Evolutionary conservation across 2,329 filamentous ascomycete species (phyloP), one percentile per base, ranked within the genome.

Genomic region (Trichoderma sp.): DNA sequence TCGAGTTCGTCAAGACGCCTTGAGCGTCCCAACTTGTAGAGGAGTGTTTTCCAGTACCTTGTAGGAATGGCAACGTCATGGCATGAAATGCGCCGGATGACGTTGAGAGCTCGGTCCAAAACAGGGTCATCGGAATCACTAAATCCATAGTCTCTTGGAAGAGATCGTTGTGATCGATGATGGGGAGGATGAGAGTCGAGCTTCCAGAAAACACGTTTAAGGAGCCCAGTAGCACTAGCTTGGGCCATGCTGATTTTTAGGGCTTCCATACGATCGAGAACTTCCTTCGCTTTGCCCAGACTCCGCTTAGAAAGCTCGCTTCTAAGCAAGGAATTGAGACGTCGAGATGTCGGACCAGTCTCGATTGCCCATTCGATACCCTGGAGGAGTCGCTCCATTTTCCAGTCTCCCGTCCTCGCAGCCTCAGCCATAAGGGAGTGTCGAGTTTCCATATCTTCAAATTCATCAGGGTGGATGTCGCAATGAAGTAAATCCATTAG

Each of bases 401-500:
- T 78, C 81, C 81, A 82, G 70, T 87, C 81, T 13, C 75, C 72
- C 12, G 74, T 70, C 36, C 74, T 74, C 8, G 75, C 74, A 6
- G 80, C 81, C 13, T 80, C 77, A 12, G 76, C 76, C 23, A 82
- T 74, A 20, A 88, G 79, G 59, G 77, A 77, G 11, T 80, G 79
- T 68, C 85, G 82, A 59, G 81, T 80, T 11, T 80, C 75, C 1
- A 78, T 62, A 72, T 88, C 82, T 15, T 88, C 85, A 59, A 88
- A 88, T 28, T 88, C 85, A 36, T 88, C 85, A 0, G 87, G 87
- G 72, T 89, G 87, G 26, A 89, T 79, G 72, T 88, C 86, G 26
- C 84, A 85, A 8, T 81, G 76, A 7, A 88, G 73, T 12, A 89
- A 78, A 39, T 82, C 80, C 36, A 77, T 72, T 3, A 89, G 80